phyloP scores from a whole-genome alignment of 2,329 filamentous ascomycete genomes.

The Diaporthe batatas region DNA sequence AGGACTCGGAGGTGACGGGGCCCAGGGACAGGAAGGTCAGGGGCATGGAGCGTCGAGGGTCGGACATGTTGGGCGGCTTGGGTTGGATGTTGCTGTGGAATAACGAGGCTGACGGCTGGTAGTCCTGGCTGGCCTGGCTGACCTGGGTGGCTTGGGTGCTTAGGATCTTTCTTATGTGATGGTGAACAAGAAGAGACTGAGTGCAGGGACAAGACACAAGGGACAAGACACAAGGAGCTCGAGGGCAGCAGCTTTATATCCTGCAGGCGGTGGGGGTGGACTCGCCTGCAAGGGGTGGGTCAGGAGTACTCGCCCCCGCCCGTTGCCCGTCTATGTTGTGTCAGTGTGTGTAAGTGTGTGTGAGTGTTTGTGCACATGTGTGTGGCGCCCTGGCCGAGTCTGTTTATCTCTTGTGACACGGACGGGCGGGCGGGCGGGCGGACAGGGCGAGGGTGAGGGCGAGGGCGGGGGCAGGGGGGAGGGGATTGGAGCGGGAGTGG shows the following conservation, averaged over 20 bases:
- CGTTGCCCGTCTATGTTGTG: too few relatives aligned
- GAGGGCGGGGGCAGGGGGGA: too few relatives aligned
- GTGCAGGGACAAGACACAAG: background rate
- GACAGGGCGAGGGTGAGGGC: background rate
- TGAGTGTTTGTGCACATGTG: too few relatives aligned
- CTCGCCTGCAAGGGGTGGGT: background rate
- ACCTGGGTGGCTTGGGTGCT: background rate
- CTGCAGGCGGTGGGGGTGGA: conserved; percentile 6
- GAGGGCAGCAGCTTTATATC: conserved; percentile 38
- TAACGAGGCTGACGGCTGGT: background rate
- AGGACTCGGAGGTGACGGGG: conserved; percentile 69
- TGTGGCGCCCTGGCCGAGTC: background rate
- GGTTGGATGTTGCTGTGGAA: background rate
- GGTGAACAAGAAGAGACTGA: conserved; percentile 3
- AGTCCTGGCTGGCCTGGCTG: too few relatives aligned
- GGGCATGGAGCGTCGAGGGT: conserved; percentile 33
- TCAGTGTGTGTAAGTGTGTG: background rate
- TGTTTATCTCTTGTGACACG: conserved; percentile 31
- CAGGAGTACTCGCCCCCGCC: too few relatives aligned
- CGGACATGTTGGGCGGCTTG: conserved; percentile 35
- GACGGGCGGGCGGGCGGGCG: conserved; percentile 17
- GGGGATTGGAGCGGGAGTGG: conserved; percentile 3
- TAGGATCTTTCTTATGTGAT: background rate
- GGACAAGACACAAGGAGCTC: background rate
- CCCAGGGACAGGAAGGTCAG: conserved; percentile 68